A percentile compares a stretch with the other conserved stretches of the same genome.
These are phyloP conservation scores for Panus rudis DNA, from an alignment of 768 basidiomycete genomes.

Conservation along the genomic window DNA sequence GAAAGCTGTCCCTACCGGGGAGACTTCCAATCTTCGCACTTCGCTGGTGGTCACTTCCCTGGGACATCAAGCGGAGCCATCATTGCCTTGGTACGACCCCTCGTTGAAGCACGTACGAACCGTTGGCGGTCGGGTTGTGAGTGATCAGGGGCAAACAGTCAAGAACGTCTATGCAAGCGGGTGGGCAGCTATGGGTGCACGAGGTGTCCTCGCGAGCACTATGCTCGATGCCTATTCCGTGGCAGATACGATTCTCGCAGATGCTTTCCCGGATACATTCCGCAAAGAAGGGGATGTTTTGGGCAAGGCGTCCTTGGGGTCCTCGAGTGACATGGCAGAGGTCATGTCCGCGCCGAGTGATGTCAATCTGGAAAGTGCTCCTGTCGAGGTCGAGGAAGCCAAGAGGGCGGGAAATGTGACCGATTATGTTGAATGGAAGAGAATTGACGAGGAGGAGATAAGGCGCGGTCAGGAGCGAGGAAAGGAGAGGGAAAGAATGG, in stretches of 20 bases:
- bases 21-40: constrained; percentile 46
- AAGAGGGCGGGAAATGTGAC: constrained; percentile 40
- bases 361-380: constrained; percentile 34
- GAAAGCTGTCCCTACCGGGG: constrained; percentile 49
- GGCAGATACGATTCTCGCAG: constrained; percentile 62
- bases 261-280: constrained; percentile 31
- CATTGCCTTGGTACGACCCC: constrained; percentile 51
- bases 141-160: constrained; percentile 27
- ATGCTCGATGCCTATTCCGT: constrained; percentile 89
- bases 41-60: constrained; percentile 83
- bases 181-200: constrained; percentile 89
- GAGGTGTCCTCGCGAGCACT: constrained; percentile 85
- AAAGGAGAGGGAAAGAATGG: constrained; percentile 76
- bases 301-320: constrained; percentile 3
- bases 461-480: constrained; percentile 45
- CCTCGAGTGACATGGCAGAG: constrained; percentile 1
- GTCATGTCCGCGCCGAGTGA: constrained; percentile 29
- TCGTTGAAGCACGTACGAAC: constrained; percentile 50
- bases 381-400: constrained; percentile 39
- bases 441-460: constrained; percentile 66
- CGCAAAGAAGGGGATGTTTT: constrained; percentile 4
- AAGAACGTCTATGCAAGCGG: constrained; percentile 83
- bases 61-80: constrained; percentile 74
- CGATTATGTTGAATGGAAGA: constrained; percentile 69
- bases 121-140: constrained; percentile 41